phyloP scores from a whole-genome alignment of 345 rosid species.

The Trapa incisa region DNA sequence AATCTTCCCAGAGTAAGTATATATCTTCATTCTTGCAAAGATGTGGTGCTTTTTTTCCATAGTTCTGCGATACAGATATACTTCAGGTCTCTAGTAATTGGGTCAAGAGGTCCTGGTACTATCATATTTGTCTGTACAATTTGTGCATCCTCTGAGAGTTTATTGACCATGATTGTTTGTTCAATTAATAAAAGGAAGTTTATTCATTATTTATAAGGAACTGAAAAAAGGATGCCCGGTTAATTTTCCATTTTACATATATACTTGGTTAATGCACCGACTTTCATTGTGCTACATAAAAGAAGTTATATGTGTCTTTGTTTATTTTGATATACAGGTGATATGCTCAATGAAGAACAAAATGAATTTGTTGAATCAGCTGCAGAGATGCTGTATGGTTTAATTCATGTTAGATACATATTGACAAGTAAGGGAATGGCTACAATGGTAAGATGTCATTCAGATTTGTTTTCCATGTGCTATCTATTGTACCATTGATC shows the following conservation, averaged over 20 bases:
- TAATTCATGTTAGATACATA: conserved; percentile 86
- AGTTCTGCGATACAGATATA: background rate
- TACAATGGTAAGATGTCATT: conserved; percentile 55
- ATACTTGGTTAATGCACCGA: background rate
- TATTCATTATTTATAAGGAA: too few species aligned
- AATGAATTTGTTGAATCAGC: conserved; percentile 95
- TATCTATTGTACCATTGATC: conserved; percentile 1
- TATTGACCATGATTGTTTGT: too few species aligned
- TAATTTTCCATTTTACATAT: background rate
- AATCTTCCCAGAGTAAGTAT: conserved; percentile 78
- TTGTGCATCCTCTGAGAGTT: background rate
- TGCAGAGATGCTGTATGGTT: conserved; percentile 94
- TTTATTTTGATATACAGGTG: conserved; percentile 36
- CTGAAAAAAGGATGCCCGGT: background rate
- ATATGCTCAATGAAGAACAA: conserved; percentile 93
- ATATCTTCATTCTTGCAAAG: background rate
- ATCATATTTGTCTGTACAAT: background rate
- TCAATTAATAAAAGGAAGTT: too few species aligned
- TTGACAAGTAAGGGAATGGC: conserved; percentile 88
- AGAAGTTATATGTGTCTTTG: background rate
- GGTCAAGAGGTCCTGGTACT: background rate
- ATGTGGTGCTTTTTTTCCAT: background rate
- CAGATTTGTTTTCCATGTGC: background rate
- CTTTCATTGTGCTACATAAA: background rate
- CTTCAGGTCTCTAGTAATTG: background rate